Evolutionary conservation across 202 grass and related monocot genomes (phyloP).

Genomic region (Musa balbisiana): DNA sequence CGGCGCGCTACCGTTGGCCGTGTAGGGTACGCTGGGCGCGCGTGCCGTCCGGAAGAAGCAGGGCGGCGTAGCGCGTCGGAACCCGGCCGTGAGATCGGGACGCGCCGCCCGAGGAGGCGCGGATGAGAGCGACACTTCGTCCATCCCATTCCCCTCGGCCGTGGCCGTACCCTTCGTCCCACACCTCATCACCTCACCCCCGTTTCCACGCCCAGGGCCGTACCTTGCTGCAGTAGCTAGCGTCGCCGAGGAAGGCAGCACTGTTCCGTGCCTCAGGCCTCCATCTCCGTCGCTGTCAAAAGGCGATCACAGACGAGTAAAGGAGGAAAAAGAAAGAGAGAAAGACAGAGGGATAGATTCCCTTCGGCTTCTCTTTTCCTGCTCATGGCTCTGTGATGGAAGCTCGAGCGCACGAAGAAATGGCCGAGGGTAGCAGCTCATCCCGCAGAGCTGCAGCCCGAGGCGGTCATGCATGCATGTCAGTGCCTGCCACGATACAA

Average conservation of each 20-base stretch:
- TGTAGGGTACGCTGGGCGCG: neutral
- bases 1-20: too few relatives aligned
- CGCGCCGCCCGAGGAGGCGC: neutral
- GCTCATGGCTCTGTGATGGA: conserved; percentile 6
- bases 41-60: conserved; percentile 1
- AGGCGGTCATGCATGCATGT: conserved; percentile 12
- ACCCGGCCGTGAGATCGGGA: neutral
- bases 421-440: neutral
- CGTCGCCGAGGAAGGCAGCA: neutral
- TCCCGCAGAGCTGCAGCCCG: neutral
- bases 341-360: conserved; percentile 17
- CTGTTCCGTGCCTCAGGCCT: neutral
- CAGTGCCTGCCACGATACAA: neutral
- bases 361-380: neutral
- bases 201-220: too few relatives aligned
- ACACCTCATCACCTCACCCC: too few relatives aligned
- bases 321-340: neutral
- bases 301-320: neutral
- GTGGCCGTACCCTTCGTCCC: too few relatives aligned
- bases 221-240: neutral
- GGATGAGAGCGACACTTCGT: neutral
- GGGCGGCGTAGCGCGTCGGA: neutral
- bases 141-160: neutral
- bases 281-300: conserved; percentile 9
- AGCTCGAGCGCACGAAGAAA: neutral